These are phyloP conservation scores for Bacterosira constricta DNA, from an alignment of 108 stramenopile species.

Conservation along the genomic window DNA sequence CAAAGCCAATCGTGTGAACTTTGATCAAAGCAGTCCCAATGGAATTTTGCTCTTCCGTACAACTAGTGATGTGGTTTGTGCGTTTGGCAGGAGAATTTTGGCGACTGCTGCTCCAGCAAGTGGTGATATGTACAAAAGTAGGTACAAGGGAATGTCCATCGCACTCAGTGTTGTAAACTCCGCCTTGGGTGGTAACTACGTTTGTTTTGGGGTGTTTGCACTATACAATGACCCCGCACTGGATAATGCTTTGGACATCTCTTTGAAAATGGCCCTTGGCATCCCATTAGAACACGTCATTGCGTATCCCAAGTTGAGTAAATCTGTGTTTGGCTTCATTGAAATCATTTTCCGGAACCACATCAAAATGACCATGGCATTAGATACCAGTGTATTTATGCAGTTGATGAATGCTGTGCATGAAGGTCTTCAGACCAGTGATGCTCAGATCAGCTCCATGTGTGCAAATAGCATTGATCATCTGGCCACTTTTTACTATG, in stretches of 20 bases:
- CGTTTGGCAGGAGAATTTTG: conserved; percentile 82
- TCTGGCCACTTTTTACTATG: conserved; percentile 93
- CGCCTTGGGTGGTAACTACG: conserved; percentile 95
- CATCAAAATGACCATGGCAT: conserved; percentile 76
- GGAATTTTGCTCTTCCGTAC: conserved; percentile 97
- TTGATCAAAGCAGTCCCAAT: conserved; percentile 96
- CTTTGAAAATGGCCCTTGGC: conserved; percentile 85
- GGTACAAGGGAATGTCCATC: conserved; percentile 93
- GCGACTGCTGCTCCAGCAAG: conserved; percentile 52
- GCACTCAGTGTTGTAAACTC: conserved; percentile 89
- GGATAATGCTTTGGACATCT: conserved; percentile 89
- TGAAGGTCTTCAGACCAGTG: conserved; percentile 94
- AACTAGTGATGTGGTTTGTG: conserved; percentile 92
- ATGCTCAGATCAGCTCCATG: conserved; percentile 83
- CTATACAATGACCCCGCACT: conserved; percentile 95
- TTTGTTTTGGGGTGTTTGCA: conserved; percentile 97
- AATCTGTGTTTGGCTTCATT: conserved; percentile 92
- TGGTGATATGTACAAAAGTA: conserved; percentile 89
- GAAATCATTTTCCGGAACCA: conserved; percentile 96
- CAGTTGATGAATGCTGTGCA: conserved; percentile 93
- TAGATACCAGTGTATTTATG: conserved; percentile 91
- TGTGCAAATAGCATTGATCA: conserved; percentile 96
- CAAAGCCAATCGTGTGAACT: conserved; percentile 97
- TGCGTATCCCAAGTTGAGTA: conserved; percentile 95
- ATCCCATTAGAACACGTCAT: conserved; percentile 92